Evolutionary conservation across 2,329 filamentous ascomycete species (phyloP), one percentile per base, ranked within the genome.

Genomic region (Aspergillus persii): DNA sequence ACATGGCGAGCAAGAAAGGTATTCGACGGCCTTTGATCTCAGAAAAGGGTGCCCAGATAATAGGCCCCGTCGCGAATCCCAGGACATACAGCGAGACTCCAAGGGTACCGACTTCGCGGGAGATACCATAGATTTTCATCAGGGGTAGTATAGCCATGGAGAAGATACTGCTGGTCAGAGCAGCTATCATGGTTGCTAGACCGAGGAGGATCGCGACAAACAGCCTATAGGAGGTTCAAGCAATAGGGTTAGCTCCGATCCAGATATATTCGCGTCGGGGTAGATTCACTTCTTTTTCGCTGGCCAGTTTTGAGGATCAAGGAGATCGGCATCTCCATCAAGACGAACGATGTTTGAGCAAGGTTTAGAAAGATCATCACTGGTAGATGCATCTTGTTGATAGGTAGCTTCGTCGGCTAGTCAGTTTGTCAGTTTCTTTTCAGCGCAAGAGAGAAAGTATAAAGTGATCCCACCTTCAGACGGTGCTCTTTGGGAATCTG

Each of bases 121-220:
- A 27, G 26, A 54, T 31, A 8, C 30, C 36, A 46, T 46, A 54
- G 3, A 29, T 27, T 6, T 3, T 9, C 52, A 54, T 54, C 3
- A 54, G 9, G 8, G 23, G 11, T 9, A 11, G 27, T 7, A 54
- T 54, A 2, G 27, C 27, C 23, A 12, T 41, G 6, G 52, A 30
- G 39, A 54, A 54, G 27, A 54, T 54, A 12, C 52, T 54, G 18
- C 52, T 54, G 12, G 36, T 47, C 26, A 54, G 11, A 7, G 52
- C 52, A 9, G 29, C 39, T 27, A 54, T 23, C 39, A 46, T 54
- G 12, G 52, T 54, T 23, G 36, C 30, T 3, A 54, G 26, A 9
- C 39, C 52, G 4, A 54, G 39, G 9, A 54, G 52, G 12, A 31
- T 15, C 7, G 30, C 11, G 18, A 27, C 47, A 8, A 47, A 54